A percentile compares a stretch with the other conserved stretches of the same genome.
Evolutionary conservation across 2,329 filamentous ascomycete genomes (phyloP).

Genomic region (Stagonosporopsis rhizophila): DNA sequence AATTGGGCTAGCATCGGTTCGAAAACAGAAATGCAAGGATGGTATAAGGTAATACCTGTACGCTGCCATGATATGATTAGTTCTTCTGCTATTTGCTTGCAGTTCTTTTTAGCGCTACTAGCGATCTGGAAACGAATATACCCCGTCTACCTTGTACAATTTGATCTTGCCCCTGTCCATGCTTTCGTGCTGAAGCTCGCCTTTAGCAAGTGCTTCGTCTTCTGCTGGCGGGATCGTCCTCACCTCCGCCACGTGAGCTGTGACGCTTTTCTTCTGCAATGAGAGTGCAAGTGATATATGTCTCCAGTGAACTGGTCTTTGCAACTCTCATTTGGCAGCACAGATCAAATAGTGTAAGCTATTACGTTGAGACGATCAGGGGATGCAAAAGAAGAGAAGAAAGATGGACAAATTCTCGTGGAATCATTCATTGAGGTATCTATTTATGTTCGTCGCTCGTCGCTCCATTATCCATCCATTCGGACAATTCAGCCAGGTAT

Average conservation of each 20-base stretch:
- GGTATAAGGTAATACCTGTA: conserved; percentile 7
- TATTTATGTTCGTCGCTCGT: conserved; percentile 2
- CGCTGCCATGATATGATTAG: conserved; percentile 15
- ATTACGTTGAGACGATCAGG: no score
- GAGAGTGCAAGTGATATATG: no score
- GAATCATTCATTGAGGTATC: conserved; percentile 8
- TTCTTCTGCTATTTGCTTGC: conserved; percentile 2
- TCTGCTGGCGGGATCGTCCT: neutral
- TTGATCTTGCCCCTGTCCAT: neutral
- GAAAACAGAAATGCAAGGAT: conserved; percentile 4
- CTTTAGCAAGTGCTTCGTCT: neutral
- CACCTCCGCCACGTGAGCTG: neutral
- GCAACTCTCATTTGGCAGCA: neutral
- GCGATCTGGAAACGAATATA: conserved; percentile 21
- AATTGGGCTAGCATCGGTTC: conserved; percentile 9
- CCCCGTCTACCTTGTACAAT: conserved; percentile 3
- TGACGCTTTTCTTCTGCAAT: neutral
- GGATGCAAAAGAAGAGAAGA: neutral
- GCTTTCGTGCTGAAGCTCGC: neutral
- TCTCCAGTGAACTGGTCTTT: neutral
- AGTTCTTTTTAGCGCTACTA: conserved; percentile 14
- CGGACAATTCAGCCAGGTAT: conserved; percentile 4
- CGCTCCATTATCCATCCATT: conserved; percentile 2
- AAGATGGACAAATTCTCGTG: neutral
- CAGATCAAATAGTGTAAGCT: neutral